Conservation (phyloP, 495 filamentous ascomycete species). For the Penicillium tannophilum region DNA sequence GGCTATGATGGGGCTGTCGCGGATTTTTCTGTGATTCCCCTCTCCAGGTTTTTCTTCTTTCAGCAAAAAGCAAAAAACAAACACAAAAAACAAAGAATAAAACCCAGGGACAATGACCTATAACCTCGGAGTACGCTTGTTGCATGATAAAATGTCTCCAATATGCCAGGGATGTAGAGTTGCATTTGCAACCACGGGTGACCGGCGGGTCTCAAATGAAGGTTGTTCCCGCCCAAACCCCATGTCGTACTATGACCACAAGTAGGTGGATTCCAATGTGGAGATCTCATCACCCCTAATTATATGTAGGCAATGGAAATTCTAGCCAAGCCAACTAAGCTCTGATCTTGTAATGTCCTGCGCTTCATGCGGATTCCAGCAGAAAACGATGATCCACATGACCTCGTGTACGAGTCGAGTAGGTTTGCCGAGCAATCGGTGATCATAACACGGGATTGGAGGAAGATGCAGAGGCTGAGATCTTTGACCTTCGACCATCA, state of each 20-base stretch:
- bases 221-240: constrained; percentile 20
- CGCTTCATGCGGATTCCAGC: not conserved
- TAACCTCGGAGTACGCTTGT: not conserved
- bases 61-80: not conserved
- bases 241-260: not conserved
- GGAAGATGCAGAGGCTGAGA: constrained; percentile 15
- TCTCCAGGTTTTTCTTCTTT: not conserved
- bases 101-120: no score
- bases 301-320: no score
- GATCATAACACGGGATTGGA: constrained; percentile 14
- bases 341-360: not conserved
- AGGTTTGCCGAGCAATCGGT: constrained; percentile 20
- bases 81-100: not conserved
- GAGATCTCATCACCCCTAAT: constrained; percentile 7
- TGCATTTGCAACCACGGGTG: not conserved
- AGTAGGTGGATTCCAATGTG: constrained; percentile 6
- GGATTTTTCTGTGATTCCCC: not conserved
- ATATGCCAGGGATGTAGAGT: not conserved
- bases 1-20: not conserved
- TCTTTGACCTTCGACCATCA: constrained; percentile 13
- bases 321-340: not conserved
- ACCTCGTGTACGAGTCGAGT: constrained; percentile 20
- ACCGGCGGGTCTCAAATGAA: constrained; percentile 13
- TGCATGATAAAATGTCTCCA: not conserved
- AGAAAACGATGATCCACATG: constrained; percentile 14